Conservation (phyloP, 1,284 basidiomycete species). For the Peniophora sp. region DNA sequence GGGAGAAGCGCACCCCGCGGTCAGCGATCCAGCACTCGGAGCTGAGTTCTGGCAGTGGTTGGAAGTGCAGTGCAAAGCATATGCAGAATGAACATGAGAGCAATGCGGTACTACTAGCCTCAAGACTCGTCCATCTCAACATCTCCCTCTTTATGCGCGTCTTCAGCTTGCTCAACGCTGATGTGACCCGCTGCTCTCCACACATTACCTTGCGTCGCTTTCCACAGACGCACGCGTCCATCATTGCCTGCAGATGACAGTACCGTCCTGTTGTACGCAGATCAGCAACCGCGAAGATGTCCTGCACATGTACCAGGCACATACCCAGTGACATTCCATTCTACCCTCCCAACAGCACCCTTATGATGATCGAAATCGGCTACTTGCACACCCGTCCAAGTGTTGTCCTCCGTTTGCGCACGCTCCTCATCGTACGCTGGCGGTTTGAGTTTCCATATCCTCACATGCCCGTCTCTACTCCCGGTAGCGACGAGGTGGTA, state of each 20-base stretch:
- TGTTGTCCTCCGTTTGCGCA: slow-evolving; percentile 36
- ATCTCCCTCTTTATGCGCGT: slow-evolving; percentile 32
- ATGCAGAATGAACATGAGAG: background rate
- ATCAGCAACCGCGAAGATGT: too few species aligned
- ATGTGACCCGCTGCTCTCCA: slow-evolving; percentile 75
- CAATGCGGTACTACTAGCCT: too few species aligned
- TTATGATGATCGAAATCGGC: slow-evolving; percentile 85
- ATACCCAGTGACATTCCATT: slow-evolving; percentile 85
- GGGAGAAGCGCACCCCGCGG: slow-evolving; percentile 11
- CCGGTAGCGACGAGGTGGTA: slow-evolving; percentile 91
- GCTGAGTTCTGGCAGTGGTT: slow-evolving; percentile 29
- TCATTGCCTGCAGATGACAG: slow-evolving; percentile 87
- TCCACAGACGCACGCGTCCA: slow-evolving; percentile 84
- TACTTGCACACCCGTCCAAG: slow-evolving; percentile 69
- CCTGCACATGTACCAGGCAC: slow-evolving; percentile 15
- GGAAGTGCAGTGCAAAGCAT: slow-evolving; percentile 23
- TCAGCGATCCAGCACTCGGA: slow-evolving; percentile 21
- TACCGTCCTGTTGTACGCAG: slow-evolving; percentile 62
- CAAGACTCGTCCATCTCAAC: slow-evolving; percentile 26
- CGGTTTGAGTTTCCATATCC: slow-evolving; percentile 80
- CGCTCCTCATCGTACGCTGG: slow-evolving; percentile 26
- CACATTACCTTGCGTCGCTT: slow-evolving; percentile 66
- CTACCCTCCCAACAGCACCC: slow-evolving; percentile 67
- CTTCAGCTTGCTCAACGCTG: slow-evolving; percentile 66
- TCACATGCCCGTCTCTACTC: slow-evolving; percentile 74